Percentiles rank a stretch among this genome's conserved stretches.
These are phyloP conservation scores for Medakamo hakoo DNA, from an alignment of 139 green algal species.

Conservation along the genomic window DNA sequence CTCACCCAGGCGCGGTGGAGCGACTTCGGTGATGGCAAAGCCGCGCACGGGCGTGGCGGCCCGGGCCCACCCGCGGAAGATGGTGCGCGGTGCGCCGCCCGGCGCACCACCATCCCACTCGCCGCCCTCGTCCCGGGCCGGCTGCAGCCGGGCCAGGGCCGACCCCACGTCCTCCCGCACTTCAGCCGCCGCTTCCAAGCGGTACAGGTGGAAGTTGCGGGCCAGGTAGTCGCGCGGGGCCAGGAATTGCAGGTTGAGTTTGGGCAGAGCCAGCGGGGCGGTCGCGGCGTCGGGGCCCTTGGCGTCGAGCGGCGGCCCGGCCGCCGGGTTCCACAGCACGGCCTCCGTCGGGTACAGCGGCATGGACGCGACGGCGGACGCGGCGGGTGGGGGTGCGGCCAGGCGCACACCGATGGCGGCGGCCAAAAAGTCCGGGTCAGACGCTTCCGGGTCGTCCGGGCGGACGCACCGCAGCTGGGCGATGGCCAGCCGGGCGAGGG, in stretches of 20 bases:
- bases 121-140: conserved; percentile 32
- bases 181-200: conserved; percentile 92
- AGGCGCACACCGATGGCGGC: too few relatives aligned
- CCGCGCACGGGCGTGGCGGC: conserved; percentile 63
- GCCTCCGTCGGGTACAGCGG: conserved; percentile 93
- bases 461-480: conserved; percentile 49
- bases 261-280: conserved; percentile 66
- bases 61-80: conserved; percentile 78
- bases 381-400: too few relatives aligned
- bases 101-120: conserved; percentile 1
- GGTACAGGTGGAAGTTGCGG: conserved; percentile 93
- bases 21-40: conserved; percentile 42
- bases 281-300: background rate
- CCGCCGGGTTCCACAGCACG: conserved; percentile 78
- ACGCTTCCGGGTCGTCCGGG: conserved; percentile 50
- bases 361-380: conserved; percentile 69
- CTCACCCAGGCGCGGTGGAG: conserved; percentile 70
- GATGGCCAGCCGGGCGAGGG: conserved; percentile 23
- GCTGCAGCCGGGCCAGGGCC: conserved; percentile 48
- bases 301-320: conserved; percentile 36
- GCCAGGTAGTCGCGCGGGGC: conserved; percentile 91
- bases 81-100: background rate
- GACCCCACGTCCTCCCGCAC: conserved; percentile 87
- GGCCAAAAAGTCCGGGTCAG: conserved; percentile 42
- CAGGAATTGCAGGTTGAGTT: conserved; percentile 98